These are phyloP conservation scores for Leccinum pellstonianum DNA, from an alignment of 768 basidiomycete species.

Conservation along the genomic window DNA sequence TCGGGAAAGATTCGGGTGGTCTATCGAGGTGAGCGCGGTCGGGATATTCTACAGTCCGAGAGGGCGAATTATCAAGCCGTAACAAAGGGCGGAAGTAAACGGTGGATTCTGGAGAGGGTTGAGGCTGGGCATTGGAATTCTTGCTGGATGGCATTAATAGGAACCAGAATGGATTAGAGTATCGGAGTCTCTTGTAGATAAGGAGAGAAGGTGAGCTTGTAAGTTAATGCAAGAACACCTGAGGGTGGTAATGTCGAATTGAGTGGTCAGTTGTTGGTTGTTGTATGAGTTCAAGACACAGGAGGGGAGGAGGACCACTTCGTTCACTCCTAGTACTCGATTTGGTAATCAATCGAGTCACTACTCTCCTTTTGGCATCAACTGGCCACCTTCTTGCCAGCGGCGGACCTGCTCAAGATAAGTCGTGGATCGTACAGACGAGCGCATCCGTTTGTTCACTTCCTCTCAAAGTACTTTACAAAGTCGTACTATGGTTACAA, in stretches of 20 bases:
- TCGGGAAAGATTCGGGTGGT: conserved; percentile 9
- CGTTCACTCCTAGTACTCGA: conserved; percentile 5
- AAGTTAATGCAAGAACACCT: conserved; percentile 35
- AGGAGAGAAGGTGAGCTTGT: conserved; percentile 27
- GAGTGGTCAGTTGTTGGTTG: conserved; percentile 13
- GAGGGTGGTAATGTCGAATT: not conserved
- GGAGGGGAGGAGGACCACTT: conserved; percentile 19
- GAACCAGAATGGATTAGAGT: conserved; percentile 14
- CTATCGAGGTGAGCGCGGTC: conserved; percentile 6
- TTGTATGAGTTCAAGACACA: conserved; percentile 23
- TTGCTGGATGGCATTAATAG: conserved; percentile 34
- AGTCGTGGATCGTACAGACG: no score
- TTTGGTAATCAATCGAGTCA: conserved; percentile 25
- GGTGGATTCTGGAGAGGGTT: conserved; percentile 20
- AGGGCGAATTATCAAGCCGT: conserved; percentile 33
- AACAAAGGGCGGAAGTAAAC: conserved; percentile 29
- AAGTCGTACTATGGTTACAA: not conserved
- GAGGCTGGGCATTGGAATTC: conserved; percentile 24
- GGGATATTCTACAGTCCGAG: conserved; percentile 19
- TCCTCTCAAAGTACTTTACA: not conserved
- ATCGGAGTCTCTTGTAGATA: conserved; percentile 23
- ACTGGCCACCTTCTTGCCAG: not conserved
- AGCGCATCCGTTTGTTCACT: no score
- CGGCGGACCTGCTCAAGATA: no score
- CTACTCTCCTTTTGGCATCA: conserved; percentile 25